Evolutionary conservation across 1,139 yeast genomes (phyloP).

Genomic region (Debaryomyces fabryi): DNA sequence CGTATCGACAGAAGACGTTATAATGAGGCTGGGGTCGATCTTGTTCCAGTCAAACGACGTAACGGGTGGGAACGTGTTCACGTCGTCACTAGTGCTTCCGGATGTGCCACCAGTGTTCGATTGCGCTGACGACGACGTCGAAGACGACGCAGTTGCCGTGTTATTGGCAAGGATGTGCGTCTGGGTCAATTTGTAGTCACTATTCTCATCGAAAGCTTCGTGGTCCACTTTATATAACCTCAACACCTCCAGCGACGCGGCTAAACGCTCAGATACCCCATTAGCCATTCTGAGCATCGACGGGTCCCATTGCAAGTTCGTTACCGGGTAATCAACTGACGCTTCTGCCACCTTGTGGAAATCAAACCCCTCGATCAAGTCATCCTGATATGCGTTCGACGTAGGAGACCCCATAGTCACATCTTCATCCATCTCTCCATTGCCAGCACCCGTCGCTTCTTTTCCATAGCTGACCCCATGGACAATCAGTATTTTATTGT

Average conservation of each 20-base stretch:
- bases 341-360: conserved; percentile 56
- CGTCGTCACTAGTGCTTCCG: conserved; percentile 25
- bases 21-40: conserved; percentile 67
- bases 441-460: conserved; percentile 17
- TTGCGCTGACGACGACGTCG: conserved; percentile 11
- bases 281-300: conserved; percentile 23
- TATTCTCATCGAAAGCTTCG: conserved; percentile 32
- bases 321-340: conserved; percentile 63
- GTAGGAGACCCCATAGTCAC: conserved; percentile 10
- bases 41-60: conserved; percentile 95
- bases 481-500: conserved; percentile 55
- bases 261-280: conserved; percentile 47
- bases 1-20: conserved; percentile 90
- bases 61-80: conserved; percentile 71
- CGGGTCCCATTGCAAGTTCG: conserved; percentile 78
- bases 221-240: conserved; percentile 61
- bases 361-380: conserved; percentile 43
- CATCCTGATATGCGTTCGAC: conserved; percentile 10
- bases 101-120: conserved; percentile 9
- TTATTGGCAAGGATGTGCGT: conserved; percentile 48
- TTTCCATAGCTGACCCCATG: conserved; percentile 42
- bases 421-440: conserved; percentile 9
- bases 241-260: conserved; percentile 72
- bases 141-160: conserved; percentile 23
- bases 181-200: conserved; percentile 37